Conservation (phyloP, 495 filamentous ascomycete genomes). For the Daldinia caldariorum region DNA sequence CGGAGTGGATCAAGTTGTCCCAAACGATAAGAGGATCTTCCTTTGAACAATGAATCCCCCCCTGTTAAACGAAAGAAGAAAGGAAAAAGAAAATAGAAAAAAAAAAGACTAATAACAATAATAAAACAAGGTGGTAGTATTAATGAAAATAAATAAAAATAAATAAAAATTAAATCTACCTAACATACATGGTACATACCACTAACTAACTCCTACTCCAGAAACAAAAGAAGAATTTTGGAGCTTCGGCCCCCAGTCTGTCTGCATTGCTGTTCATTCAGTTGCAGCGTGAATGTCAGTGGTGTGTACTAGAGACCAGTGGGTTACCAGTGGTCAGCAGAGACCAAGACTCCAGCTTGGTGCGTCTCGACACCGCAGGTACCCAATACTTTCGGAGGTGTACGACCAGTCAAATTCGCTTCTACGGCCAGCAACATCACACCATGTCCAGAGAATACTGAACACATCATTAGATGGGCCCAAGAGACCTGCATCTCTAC, state of each 20-base stretch:
- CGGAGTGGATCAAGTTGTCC: conserved; percentile 44
- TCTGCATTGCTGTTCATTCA: conserved; percentile 42
- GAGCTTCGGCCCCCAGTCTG: conserved; percentile 34
- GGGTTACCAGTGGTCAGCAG: conserved; percentile 24
- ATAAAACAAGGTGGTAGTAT: no score
- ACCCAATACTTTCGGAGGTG: conserved; percentile 41
- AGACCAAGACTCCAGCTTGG: conserved; percentile 25
- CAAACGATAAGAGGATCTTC: conserved; percentile 46
- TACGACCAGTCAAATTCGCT: conserved; percentile 37
- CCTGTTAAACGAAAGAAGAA: conserved; percentile 22
- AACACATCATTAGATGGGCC: conserved; percentile 45
- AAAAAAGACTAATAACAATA: background rate
- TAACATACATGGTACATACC: no score
- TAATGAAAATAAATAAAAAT: background rate
- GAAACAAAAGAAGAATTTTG: conserved; percentile 29
- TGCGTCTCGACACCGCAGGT: conserved; percentile 41
- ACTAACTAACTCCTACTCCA: conserved; percentile 5
- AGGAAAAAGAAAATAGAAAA: conserved; percentile 21
- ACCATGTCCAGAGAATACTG: conserved; percentile 43
- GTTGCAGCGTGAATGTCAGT: conserved; percentile 16
- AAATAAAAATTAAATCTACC: background rate
- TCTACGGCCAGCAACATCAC: conserved; percentile 38
- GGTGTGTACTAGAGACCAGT: background rate
- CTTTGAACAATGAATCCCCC: conserved; percentile 38
- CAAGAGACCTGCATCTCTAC: conserved; percentile 31